Percentiles rank a stretch among this genome's conserved stretches.
Conservation (phyloP, 371 early-diverging fungal genomes). For the Mucor plumbeus region DNA sequence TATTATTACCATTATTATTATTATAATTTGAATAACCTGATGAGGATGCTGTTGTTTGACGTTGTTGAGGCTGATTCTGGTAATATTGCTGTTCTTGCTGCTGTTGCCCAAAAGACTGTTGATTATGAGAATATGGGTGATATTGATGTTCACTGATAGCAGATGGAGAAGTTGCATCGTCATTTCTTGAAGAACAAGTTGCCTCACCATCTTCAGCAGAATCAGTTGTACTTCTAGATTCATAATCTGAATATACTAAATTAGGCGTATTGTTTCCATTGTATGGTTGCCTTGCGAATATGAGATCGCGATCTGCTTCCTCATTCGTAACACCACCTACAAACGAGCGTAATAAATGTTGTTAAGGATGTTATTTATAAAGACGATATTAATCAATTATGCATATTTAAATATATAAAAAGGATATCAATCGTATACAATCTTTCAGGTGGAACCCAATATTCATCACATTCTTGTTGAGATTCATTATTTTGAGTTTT, state of each 20-base stretch:
- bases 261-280: constrained; percentile 34
- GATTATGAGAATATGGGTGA: neutral
- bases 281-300: constrained; percentile 33
- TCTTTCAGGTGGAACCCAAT: constrained; percentile 39
- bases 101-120: neutral
- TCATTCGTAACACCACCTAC: constrained; percentile 37
- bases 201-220: constrained; percentile 22
- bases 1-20: neutral
- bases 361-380: constrained; percentile 22
- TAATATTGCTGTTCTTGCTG: constrained; percentile 7
- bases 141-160: constrained; percentile 4
- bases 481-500: constrained; percentile 10
- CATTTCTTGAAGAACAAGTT: constrained; percentile 17
- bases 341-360: constrained; percentile 34
- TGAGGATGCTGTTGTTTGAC: constrained; percentile 5
- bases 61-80: constrained; percentile 5
- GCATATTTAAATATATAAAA: constrained; percentile 13
- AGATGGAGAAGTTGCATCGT: constrained; percentile 11
- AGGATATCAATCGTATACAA: constrained; percentile 40
- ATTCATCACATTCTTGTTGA: constrained; percentile 23
- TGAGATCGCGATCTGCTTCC: constrained; percentile 32
- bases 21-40: neutral
- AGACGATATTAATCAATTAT: neutral
- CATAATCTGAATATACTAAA: constrained; percentile 35
- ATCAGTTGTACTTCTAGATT: constrained; percentile 38